A percentile compares a stretch with the other conserved stretches of the same genome.
Evolutionary conservation across 1,284 basidiomycete genomes (phyloP).

Genomic region (Thelephora terrestris): DNA sequence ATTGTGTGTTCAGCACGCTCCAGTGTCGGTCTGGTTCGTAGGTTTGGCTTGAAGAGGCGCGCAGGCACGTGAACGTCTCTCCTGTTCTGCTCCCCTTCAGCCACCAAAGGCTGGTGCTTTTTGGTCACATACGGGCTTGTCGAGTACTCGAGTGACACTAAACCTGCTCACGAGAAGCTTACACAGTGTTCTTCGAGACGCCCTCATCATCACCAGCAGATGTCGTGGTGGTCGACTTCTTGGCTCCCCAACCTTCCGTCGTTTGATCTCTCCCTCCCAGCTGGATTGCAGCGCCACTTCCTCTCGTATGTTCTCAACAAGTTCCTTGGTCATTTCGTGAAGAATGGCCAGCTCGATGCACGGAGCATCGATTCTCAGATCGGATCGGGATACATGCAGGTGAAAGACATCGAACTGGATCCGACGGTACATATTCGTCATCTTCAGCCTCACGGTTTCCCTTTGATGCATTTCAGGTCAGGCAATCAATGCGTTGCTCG

Average conservation of each 20-base stretch:
- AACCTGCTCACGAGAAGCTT: constrained; percentile 24
- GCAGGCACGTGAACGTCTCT: too few species aligned
- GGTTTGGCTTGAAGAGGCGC: too few species aligned
- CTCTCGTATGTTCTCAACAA: constrained; percentile 83
- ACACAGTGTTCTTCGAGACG: background rate
- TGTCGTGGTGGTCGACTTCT: constrained; percentile 30
- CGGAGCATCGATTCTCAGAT: constrained; percentile 89
- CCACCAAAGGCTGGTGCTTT: too few species aligned
- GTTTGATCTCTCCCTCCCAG: constrained; percentile 65
- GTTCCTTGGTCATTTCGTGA: constrained; percentile 77
- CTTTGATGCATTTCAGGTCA: constrained; percentile 22
- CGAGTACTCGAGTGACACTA: constrained; percentile 20
- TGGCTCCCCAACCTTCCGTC: constrained; percentile 55
- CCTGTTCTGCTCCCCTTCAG: too few species aligned
- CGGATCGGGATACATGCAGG: constrained; percentile 78
- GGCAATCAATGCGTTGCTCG: constrained; percentile 75
- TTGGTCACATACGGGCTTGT: constrained; percentile 29
- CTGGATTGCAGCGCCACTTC: constrained; percentile 81
- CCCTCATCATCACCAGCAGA: constrained; percentile 7
- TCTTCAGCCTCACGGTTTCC: constrained; percentile 1
- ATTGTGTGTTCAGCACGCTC: background rate
- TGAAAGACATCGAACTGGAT: constrained; percentile 77
- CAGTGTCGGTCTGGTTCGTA: too few species aligned
- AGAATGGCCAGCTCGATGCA: constrained; percentile 80
- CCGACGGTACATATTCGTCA: constrained; percentile 44